Evolutionary conservation across 768 basidiomycete genomes (phyloP), one percentile per base, ranked within the genome.

Genomic region (Calocybe cyanea): DNA sequence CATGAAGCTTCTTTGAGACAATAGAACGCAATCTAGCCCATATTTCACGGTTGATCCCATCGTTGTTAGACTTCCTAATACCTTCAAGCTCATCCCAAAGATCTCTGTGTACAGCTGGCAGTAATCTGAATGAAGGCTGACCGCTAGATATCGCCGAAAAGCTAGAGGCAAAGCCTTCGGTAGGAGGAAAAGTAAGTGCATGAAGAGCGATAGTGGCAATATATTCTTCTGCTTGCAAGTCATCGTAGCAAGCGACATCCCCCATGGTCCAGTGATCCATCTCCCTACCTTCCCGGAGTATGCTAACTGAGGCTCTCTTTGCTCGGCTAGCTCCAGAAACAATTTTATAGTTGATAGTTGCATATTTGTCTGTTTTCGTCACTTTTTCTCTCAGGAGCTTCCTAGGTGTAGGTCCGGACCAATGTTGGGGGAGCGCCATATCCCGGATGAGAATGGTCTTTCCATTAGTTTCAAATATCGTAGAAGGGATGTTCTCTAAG

Each of bases 31-130:
- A 62, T 45, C 76, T 82, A 5, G 72, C 72, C 92, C 96, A 94
- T 9, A 82, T 64, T 7, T 62, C 64, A 23, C 88, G 70, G 58
- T 94, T 93, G 15, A 68, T 73, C 15, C 58, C 61, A 49, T 91
- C 83, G 45, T 86, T 82, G 24, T 68, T 69, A 5, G 57, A 49
- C 55, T 83, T 87, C 54, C 88, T 74, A 20, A 69, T 65, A 3
- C 54, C 60, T 56, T 93, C 92, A 13, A 97, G 67, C 61, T 94
- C 90, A 44, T 90, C 86, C 95, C 95, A 99, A 14, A 99, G 69
- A 62, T 92, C 87, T 50, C 92, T 78, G 64, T 85, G 95, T 14
- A 78, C 75, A 2, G 84, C 72, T 7, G 95, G 92, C n/a, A 98
- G 71, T 7, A 81, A 63, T 53, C 90, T 74, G 63, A 89, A 88